phyloP scores from a whole-genome alignment of 23 red algal species.

The Pyropia haitanensis region DNA sequence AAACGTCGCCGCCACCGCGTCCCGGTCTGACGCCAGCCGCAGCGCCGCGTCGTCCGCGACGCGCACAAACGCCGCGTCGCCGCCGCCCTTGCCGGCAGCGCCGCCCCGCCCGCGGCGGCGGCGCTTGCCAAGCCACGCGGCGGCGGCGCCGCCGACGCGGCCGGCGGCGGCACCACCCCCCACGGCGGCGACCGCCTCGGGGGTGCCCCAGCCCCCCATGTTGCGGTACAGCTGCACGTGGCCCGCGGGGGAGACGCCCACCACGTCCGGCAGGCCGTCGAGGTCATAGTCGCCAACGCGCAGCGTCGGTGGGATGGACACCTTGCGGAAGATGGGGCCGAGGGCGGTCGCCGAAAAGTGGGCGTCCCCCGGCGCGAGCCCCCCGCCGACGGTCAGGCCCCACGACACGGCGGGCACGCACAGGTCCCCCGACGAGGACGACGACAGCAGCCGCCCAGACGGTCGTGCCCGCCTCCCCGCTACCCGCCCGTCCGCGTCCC shows the following conservation, averaged over 20 bases:
- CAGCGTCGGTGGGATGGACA: conserved; percentile 23
- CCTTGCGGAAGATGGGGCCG: conserved; percentile 34
- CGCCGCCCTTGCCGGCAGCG: background rate
- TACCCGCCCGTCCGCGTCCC: too few species aligned
- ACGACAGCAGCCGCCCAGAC: background rate
- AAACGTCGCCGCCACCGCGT: conserved; percentile 38
- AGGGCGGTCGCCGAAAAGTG: conserved; percentile 3
- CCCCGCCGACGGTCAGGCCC: conserved; percentile 19
- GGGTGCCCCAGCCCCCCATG: conserved; percentile 11
- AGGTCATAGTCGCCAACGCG: conserved; percentile 64
- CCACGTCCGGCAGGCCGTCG: conserved; percentile 62
- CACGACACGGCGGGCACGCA: conserved; percentile 31
- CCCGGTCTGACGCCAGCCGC: conserved; percentile 9
- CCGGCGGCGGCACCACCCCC: too few species aligned
- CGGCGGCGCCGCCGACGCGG: too few species aligned
- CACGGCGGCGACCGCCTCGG: background rate
- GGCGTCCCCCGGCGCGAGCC: conserved; percentile 10
- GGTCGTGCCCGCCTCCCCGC: too few species aligned
- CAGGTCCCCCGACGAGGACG: conserved; percentile 15
- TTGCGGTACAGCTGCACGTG: conserved; percentile 24
- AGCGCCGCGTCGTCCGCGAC: conserved; percentile 6
- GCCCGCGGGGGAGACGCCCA: conserved; percentile 6
- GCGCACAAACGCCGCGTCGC: conserved; percentile 3
- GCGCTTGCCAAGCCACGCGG: too few species aligned
- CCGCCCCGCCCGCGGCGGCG: background rate